phyloP scores from a whole-genome alignment of 306 rosid species.

The Astragalus glycyphyllos region DNA sequence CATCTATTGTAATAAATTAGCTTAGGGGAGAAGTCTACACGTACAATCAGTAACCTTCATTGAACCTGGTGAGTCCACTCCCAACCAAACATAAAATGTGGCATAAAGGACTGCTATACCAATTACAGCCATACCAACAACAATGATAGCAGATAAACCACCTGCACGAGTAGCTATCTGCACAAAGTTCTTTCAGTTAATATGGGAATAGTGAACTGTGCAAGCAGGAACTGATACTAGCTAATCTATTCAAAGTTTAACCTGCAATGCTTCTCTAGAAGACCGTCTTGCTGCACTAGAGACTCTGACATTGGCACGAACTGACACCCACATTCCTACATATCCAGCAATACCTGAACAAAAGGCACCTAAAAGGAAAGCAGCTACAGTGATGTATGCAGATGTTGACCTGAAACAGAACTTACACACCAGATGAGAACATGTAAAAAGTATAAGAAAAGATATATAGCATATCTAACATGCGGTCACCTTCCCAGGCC shows the following conservation, averaged over 20 bases:
- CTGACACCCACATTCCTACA: conserved; percentile 99
- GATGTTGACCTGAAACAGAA: conserved; percentile 78
- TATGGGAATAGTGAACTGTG: conserved; percentile 39
- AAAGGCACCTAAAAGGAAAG: conserved; percentile 95
- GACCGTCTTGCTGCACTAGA: conserved; percentile 99
- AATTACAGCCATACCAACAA: conserved; percentile 98
- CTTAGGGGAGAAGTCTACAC: conserved; percentile 57
- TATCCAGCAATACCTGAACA: conserved; percentile 98
- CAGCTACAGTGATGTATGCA: conserved; percentile 90
- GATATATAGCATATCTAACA: conserved; percentile 20
- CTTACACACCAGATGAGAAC: conserved; percentile 39
- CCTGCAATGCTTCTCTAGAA: conserved; percentile 99
- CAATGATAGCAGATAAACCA: conserved; percentile 92
- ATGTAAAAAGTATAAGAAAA: conserved; percentile 25
- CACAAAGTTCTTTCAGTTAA: conserved; percentile 52
- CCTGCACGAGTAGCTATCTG: conserved; percentile 99
- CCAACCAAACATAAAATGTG: conserved; percentile 93
- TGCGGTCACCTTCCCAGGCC: conserved; percentile 86
- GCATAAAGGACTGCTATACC: conserved; percentile 93
- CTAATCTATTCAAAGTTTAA: conserved; percentile 46
- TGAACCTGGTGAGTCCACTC: conserved; percentile 87
- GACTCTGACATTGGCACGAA: conserved; percentile 98
- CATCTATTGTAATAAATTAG: conserved; percentile 36
- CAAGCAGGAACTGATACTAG: conserved; percentile 38
- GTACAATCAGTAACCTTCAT: conserved; percentile 96